phyloP scores from a whole-genome alignment of 306 rosid species.

The Erythrophleum fordii region DNA sequence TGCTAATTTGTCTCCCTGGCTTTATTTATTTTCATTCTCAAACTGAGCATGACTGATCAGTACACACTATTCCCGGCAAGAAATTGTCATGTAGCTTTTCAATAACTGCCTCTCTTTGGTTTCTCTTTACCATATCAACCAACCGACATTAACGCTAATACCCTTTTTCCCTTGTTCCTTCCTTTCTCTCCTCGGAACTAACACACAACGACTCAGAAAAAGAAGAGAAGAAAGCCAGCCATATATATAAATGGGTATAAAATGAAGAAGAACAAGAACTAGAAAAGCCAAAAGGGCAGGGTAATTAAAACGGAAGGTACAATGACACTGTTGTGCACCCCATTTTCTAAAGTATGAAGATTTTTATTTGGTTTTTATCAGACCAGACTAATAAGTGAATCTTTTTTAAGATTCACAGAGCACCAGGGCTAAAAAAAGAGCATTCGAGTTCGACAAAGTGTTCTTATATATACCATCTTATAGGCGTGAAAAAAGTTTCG shows the following conservation, averaged over 20 bases:
- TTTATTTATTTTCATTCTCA: constrained; percentile 46
- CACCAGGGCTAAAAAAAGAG: background rate
- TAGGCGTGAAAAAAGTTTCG: constrained; percentile 29
- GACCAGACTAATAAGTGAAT: constrained; percentile 43
- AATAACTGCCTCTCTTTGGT: constrained; percentile 55
- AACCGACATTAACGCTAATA: constrained; percentile 55
- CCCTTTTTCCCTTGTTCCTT: constrained; percentile 32
- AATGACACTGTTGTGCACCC: constrained; percentile 29
- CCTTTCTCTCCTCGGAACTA: constrained; percentile 61
- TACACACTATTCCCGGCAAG: constrained; percentile 61
- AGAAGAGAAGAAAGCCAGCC: background rate
- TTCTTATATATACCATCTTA: too few relatives aligned
- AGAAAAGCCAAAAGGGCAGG: constrained; percentile 20
- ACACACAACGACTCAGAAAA: constrained; percentile 38
- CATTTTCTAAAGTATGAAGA: constrained; percentile 32
- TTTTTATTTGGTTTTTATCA: constrained; percentile 30
- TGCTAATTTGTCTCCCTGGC: constrained; percentile 63
- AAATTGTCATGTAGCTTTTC: constrained; percentile 64
- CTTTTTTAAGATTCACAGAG: constrained; percentile 36
- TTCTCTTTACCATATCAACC: constrained; percentile 67
- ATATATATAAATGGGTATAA: background rate
- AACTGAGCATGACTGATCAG: constrained; percentile 56
- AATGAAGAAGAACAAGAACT: constrained; percentile 5
- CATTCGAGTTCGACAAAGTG: background rate
- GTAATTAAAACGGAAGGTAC: background rate